A percentile compares a stretch with the other conserved stretches of the same genome.
phyloP scores from a whole-genome alignment of 2,329 filamentous ascomycete genomes.

The Trichoderma guizhouense region DNA sequence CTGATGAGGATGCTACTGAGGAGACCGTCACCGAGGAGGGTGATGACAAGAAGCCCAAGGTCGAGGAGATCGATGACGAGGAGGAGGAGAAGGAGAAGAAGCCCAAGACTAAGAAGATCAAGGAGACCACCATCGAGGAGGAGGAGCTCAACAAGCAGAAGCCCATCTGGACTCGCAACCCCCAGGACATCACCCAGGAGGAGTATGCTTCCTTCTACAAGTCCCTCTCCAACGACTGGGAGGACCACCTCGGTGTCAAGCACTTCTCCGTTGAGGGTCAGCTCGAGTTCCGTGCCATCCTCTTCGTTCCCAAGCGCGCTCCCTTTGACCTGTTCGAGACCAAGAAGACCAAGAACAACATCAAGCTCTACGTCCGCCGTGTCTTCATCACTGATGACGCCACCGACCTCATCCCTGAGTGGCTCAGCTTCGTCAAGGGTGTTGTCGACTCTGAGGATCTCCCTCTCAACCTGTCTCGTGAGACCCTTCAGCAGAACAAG shows the following conservation, averaged over 20 bases:
- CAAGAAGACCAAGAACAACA: slow-evolving; percentile 99
- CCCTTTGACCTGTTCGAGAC: slow-evolving; percentile 99
- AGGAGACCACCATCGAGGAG: slow-evolving; percentile 97
- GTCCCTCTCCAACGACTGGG: slow-evolving; percentile 99
- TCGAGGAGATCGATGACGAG: slow-evolving; percentile 86
- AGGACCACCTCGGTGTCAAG: slow-evolving; percentile 99
- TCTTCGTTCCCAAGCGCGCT: slow-evolving; percentile 99
- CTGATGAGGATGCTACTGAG: slow-evolving; percentile 85
- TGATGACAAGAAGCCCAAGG: slow-evolving; percentile 93
- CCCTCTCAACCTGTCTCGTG: slow-evolving; percentile 98
- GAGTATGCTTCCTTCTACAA: slow-evolving; percentile 99
- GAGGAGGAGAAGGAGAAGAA: slow-evolving; percentile 87
- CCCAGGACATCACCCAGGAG: slow-evolving; percentile 88
- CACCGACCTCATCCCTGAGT: slow-evolving; percentile 98
- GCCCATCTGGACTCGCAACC: slow-evolving; percentile 99
- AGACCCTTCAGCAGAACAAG: slow-evolving; percentile 99
- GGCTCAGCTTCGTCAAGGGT: slow-evolving; percentile 99
- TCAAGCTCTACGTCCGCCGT: slow-evolving; percentile 99
- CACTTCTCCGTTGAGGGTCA: slow-evolving; percentile 99
- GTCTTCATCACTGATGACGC: slow-evolving; percentile 99
- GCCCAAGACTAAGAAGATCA: slow-evolving; percentile 99
- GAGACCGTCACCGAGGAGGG: slow-evolving; percentile 65
- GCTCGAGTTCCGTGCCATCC: slow-evolving; percentile 99
- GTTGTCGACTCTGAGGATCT: slow-evolving; percentile 99
- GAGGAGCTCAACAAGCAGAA: slow-evolving; percentile 99